Evolutionary conservation across 2,329 filamentous ascomycete genomes (phyloP).

Genomic region (Colletotrichum lupini): DNA sequence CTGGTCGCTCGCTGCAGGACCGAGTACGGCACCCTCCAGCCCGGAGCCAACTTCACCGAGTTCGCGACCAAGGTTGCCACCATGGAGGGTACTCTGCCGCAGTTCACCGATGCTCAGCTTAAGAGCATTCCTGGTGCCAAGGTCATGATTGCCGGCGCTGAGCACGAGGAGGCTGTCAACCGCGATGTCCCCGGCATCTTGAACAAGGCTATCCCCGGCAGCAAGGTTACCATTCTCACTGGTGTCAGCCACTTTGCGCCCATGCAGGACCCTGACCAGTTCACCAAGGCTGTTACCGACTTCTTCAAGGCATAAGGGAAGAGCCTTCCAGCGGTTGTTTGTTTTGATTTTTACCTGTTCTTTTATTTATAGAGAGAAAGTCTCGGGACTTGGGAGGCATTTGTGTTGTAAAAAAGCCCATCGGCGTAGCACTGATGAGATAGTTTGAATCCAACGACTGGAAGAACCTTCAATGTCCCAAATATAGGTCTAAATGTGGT

Average conservation of each 20-base stretch:
- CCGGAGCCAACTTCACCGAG: constrained; percentile 46
- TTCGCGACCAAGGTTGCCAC: constrained; percentile 51
- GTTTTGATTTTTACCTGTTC: not conserved
- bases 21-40: constrained; percentile 51
- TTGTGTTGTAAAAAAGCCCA: not conserved
- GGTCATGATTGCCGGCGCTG: constrained; percentile 44
- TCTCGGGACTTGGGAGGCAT: not conserved
- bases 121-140: constrained; percentile 42
- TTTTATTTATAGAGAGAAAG: not conserved
- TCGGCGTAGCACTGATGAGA: not conserved
- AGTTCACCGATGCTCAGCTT: constrained; percentile 44
- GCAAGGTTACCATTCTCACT: constrained; percentile 47
- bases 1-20: constrained; percentile 48
- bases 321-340: not conserved
- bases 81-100: constrained; percentile 50
- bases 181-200: constrained; percentile 47
- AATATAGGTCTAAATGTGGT: too few species aligned
- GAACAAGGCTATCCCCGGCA: constrained; percentile 49
- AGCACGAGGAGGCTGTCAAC: constrained; percentile 54
- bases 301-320: constrained; percentile 40
- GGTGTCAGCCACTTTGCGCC: constrained; percentile 57
- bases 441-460: not conserved
- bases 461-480: not conserved
- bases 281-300: constrained; percentile 44
- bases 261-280: constrained; percentile 51